Base-by-base conservation (phyloP, 371 early-diverging fungal species). In the Mycotypha africana region DNA sequence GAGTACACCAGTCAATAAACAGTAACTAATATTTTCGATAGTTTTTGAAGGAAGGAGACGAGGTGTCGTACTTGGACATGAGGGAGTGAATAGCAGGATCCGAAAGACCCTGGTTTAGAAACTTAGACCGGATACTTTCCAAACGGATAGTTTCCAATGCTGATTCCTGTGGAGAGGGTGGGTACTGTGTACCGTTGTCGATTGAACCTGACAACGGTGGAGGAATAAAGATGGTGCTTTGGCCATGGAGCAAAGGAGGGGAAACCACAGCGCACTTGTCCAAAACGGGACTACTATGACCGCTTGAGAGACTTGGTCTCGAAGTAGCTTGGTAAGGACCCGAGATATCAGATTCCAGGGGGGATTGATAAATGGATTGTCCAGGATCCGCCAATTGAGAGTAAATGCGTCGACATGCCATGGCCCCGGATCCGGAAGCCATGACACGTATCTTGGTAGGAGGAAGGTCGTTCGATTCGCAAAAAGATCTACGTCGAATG, bases 191-290 rank as follows among this genome's bases (percentile, higher is more conserved):
- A 28, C 12, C 12, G 30, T 28, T 12, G 30, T 28, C 6, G 30
- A 6, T 12, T 12, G 6, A 12, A 28, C 30, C 12, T 28, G 30
- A 28, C 8, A 28, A 28, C 8, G 30, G 1, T 26, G 24, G 4
- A 36, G 19, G n/a, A 51, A 0, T 21, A 38, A n/a, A 26, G 55
- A 25, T 32, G 21, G 19, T 8, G 30, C 30, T 28, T 6, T 28
- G 6, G 30, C 30, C 30, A 28, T 28, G 8, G 8, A 6, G 12
- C 30, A 12, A 28, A 28, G 30, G 12, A 28, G 30, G 6, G 56
- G 56, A 28, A 54, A 58, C 56, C 62, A 62, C 4, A 62, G 22
- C 2, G 53, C 51, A 4, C 31, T 50, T 7, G 48, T n/a, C 53
- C 53, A 53, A 5, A 15, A 26, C 0, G 43, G 48, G 8, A 44